Evolutionary conservation across 2,329 filamentous ascomycete species (phyloP), one percentile per base, ranked within the genome.

Genomic region (Emmonsia crescens): DNA sequence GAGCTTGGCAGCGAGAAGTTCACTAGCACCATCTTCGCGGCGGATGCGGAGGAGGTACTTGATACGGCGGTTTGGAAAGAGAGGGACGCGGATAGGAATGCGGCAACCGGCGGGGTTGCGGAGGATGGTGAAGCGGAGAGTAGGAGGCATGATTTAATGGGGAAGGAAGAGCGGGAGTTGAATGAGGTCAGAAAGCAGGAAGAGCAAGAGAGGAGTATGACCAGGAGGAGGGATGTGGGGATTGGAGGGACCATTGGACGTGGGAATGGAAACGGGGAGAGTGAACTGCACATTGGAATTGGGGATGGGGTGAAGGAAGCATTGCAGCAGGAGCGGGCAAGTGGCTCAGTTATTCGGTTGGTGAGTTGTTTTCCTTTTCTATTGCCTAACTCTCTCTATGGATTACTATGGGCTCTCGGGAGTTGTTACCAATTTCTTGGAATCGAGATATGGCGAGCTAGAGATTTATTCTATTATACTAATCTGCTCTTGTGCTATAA

Each of bases 1-100:
- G 84, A 86, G 68, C 75, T 87, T 29, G 85, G 85, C 51, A 78
- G 79, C 56, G 84, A 87, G 73, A 79, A 84, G 64, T 87, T 87
- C 71, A 69, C 75, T 4, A 79, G 82, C 59, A 82, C 77, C 3
- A 69, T 86, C 60, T 86, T 87, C 69, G 38, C 33, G 6, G 81
- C 79, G 12, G 81, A 83, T 66, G 77, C 80, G 46, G 78, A 79
- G 19, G 85, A 87, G 70, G 74, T 87, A 56, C 78, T 80, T 1
- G 75, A 76, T 1, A 75, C 79, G 59, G 79, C 79, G 3, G 84
- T 83, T 71, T 79, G 78, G 73, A 78, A 76, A 63, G 80, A 84
- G 65, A 74, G 78, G 48, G 81, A 85, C 66, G 77, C 74, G 2
- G 76, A 75, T 60, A 74, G 75, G 54, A 71, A 70, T 48, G 72